Evolutionary conservation across 768 basidiomycete genomes (phyloP).

Genomic region (Kwoniella newhampshirensis): DNA sequence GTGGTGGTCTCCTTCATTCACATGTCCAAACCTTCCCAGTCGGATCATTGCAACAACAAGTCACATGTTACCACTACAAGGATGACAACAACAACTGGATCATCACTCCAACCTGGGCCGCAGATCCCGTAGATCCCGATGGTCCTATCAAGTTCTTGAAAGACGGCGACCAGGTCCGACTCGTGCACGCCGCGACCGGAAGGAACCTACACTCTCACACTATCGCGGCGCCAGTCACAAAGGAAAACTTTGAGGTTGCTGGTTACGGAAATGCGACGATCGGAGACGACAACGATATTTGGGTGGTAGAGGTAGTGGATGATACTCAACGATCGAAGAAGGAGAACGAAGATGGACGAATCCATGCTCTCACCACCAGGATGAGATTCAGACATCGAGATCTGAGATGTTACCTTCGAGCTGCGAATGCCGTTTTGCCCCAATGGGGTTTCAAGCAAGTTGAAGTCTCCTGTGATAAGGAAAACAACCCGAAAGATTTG

Average conservation of each 20-base stretch:
- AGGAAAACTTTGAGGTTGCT: conserved; percentile 85
- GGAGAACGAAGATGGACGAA: conserved; percentile 60
- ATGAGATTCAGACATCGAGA: conserved; percentile 75
- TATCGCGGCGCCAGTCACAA: conserved; percentile 82
- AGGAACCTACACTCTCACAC: conserved; percentile 91
- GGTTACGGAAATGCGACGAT: conserved; percentile 88
- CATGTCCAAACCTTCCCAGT: conserved; percentile 93
- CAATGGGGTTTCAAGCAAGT: conserved; percentile 99
- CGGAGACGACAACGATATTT: conserved; percentile 85
- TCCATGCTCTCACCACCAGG: conserved; percentile 88
- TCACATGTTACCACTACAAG: conserved; percentile 99
- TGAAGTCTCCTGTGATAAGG: conserved; percentile 89
- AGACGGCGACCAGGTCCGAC: conserved; percentile 74
- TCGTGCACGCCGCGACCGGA: conserved; percentile 76
- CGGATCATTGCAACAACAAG: conserved; percentile 90
- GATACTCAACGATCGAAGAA: conserved; percentile 68
- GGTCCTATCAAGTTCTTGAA: conserved; percentile 64
- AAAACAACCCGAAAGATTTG: conserved; percentile 72
- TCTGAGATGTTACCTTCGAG: conserved; percentile 83
- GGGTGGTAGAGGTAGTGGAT: conserved; percentile 91
- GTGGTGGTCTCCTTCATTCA: conserved; percentile 93
- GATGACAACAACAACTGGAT: conserved; percentile 94
- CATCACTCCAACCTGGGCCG: conserved; percentile 77
- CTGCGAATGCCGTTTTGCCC: conserved; percentile 82
- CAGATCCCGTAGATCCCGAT: conserved; percentile 65